Evolutionary conservation across 305 asterid species (phyloP), one percentile per base, ranked within the genome.

Genomic region (Fraxinus nigra): DNA sequence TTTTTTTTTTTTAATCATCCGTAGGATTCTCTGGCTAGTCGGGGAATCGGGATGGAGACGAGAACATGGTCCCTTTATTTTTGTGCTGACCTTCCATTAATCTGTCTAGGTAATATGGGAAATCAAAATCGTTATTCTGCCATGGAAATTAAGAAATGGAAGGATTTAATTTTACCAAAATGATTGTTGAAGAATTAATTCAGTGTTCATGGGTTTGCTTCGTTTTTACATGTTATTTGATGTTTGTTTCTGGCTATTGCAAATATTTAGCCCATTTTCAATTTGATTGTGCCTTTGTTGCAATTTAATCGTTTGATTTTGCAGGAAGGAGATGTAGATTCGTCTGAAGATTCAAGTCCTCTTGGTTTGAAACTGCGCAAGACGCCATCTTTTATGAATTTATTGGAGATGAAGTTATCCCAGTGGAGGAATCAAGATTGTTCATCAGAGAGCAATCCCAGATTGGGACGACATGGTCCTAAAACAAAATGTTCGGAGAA

Each of bases 341-440:
- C 72, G 4, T n/a, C 82, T 7, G 75, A 80, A 11, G 79, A 75
- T 14, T 61, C 80, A 26, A 83, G 86, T 18, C 81, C 82, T 7
- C 86, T 92, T 8, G 95, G 97, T 1, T 34, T 92, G 83, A 81
- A 28, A 3, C 85, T 92, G 2, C 80, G 32, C 0, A 90, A 79
- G 70, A 85, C 94, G 8, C 88, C 90, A 18, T 91, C 94, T 1
- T 87, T 92, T 28, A 14, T 87, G 0, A 83, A 70, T 8, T 72
- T 86, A 54, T 0, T 92, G 43, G 87, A 89, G 46, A 46, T 3
- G 24, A 26, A 35, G 1, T 54, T 88, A 76, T 79, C 75, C 0
- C 35, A 78, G 6, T 82, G 37, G 37, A 78, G 82, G 59, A 34
- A 56, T 20, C 6, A 74, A 22, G 48, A 59, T 51, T 30, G 28